Percentiles rank a stretch among this genome's conserved stretches.
Conservation (phyloP, 139 green algal species). For the Cymbomonas tetramitiformis region DNA sequence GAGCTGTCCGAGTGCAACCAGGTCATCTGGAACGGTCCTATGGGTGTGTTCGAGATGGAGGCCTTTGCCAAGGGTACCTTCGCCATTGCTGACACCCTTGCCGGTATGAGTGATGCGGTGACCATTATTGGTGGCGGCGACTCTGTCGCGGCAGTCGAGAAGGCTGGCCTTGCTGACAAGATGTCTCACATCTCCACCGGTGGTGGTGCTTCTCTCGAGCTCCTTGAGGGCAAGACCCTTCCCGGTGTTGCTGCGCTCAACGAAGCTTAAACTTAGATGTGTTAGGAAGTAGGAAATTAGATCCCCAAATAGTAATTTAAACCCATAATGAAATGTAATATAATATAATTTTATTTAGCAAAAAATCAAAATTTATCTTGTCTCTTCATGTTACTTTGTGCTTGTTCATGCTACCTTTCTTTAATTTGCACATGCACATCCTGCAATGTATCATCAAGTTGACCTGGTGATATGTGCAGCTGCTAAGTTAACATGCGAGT, state of each 20-base stretch:
- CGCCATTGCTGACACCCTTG: conserved; percentile 73
- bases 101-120: conserved; percentile 59
- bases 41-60: conserved; percentile 94
- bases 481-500: too few species aligned
- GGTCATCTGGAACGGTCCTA: conserved; percentile 95
- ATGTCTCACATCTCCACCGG: conserved; percentile 74
- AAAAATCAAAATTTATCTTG: too few species aligned
- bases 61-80: conserved; percentile 82
- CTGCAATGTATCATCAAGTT: too few species aligned
- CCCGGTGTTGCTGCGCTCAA: conserved; percentile 85
- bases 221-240: conserved; percentile 96
- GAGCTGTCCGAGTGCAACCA: conserved; percentile 80
- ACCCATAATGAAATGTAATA: too few species aligned
- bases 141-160: conserved; percentile 93
- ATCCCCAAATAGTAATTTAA: too few species aligned
- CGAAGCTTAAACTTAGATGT: conserved; percentile 54
- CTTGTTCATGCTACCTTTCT: too few species aligned
- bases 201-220: conserved; percentile 88
- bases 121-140: conserved; percentile 98
- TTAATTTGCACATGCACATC: too few species aligned
- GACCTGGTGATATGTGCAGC: too few species aligned
- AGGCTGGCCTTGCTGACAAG: conserved; percentile 76
- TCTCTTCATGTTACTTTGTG: too few species aligned
- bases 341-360: too few species aligned
- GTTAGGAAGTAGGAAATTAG: too few species aligned